Evolutionary conservation across 1,284 basidiomycete species (phyloP), one percentile per base, ranked within the genome.

Genomic region (Cutaneotrichosporon arboriforme): DNA sequence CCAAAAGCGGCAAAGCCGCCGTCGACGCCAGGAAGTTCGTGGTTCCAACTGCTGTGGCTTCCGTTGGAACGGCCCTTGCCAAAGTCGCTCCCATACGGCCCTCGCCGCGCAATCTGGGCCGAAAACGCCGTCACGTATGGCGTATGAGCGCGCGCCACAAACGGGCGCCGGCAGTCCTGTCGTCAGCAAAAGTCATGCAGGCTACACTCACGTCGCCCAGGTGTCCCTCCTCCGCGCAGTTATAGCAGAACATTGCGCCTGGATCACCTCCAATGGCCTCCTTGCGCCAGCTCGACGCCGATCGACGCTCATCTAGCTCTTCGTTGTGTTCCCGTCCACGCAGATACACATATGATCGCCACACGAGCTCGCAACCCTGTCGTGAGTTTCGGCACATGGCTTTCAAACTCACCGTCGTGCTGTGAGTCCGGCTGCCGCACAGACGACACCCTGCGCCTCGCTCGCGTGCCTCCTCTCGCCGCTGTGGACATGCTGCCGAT

Each of bases 331-430:
- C 83, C 2, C 79, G 78, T 7, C 81, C 78, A 2, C 79, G 77
- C 42, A 85, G 77, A 65, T 93, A 94, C 23, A 84, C 80, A 66
- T 96, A 96, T 55, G 90, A 77, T 39, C 91, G 80, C 91, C 91
- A 96, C 42, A 88, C 75, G 0, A 86, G 86, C 1, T 89, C 88
- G 60, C 91, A 96, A 77, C 87, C 86, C 85, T 92, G 52, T 52
- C 36, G 43, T 42, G 37, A 43, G 52, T 20, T 54, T 2, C 23
- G 22, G 40, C 21, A 12, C 10, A 4, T 17, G 12, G 8, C 43
- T 14, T 5, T 9, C 9, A 8, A 2, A 20, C 43, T 18, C n/a
- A 45, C 43, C n/a, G 43, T 45, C 18, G 43, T 26, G 15, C 26
- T 17, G 10, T 45, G 43, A 17, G 8, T 12, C 15, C n/a, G 4